Evolutionary conservation across 2,329 filamentous ascomycete genomes (phyloP).

Genomic region (Aspergillus luchuensis): DNA sequence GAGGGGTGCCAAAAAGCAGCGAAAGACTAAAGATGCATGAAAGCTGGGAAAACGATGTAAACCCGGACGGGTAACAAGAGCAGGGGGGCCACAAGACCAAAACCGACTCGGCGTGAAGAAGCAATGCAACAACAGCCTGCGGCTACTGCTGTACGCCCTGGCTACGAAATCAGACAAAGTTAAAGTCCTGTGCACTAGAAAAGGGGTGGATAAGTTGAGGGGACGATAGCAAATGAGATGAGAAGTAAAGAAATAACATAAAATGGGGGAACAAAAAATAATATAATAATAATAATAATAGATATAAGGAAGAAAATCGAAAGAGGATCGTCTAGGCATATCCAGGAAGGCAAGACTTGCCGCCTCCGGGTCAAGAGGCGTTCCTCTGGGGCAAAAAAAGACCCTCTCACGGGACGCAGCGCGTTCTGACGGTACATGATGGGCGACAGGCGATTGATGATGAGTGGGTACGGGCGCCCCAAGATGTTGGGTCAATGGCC

Average conservation of each 20-base stretch:
- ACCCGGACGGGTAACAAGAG: conserved; percentile 18
- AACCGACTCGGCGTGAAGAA: conserved; percentile 18
- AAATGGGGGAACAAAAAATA: neutral
- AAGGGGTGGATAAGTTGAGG: neutral
- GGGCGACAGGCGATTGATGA: conserved; percentile 18
- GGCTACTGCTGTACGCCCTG: conserved; percentile 27
- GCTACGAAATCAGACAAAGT: conserved; percentile 17
- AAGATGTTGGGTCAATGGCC: conserved; percentile 26
- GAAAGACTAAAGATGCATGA: conserved; percentile 21
- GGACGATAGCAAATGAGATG: conserved; percentile 2
- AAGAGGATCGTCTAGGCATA: conserved; percentile 2
- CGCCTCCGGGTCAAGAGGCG: conserved; percentile 12
- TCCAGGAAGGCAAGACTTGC: conserved; percentile 13
- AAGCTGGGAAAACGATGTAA: conserved; percentile 16
- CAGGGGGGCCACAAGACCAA: conserved; percentile 19
- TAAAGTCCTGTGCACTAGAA: conserved; percentile 3
- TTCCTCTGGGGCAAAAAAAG: conserved; percentile 13
- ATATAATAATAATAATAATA: neutral
- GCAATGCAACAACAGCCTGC: conserved; percentile 26
- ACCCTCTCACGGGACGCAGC: conserved; percentile 21
- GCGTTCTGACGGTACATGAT: conserved; percentile 21
- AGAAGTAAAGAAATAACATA: conserved; percentile 8
- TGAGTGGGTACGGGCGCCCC: conserved; percentile 24
- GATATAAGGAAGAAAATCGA: neutral
- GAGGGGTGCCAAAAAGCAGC: conserved; percentile 15